Percentiles rank a stretch among this genome's conserved stretches.
Evolutionary conservation across 768 basidiomycete genomes (phyloP).

Genomic region (Kwoniella heveanensis): DNA sequence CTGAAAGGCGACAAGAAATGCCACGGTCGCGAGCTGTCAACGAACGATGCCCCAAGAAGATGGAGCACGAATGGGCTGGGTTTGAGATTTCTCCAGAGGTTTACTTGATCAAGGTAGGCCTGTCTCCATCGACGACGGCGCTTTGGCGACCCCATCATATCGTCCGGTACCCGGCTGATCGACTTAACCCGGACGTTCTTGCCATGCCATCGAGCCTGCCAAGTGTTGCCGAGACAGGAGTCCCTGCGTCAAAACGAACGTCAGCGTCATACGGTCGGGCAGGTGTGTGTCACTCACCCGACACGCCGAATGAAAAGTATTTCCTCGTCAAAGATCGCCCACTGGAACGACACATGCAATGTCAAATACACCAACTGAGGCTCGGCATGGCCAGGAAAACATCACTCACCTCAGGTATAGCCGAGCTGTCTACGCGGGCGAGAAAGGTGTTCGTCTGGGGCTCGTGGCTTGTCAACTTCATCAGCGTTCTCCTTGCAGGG

Average conservation of each 20-base stretch:
- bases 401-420: not conserved
- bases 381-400: not conserved
- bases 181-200: slow-evolving; percentile 3
- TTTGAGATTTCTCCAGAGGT: not conserved
- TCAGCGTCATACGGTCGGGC: too few relatives aligned
- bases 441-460: not conserved
- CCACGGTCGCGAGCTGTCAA: not conserved
- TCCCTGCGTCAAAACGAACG: not conserved
- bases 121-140: too few relatives aligned
- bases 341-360: not conserved
- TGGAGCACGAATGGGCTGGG: not conserved
- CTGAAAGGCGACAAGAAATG: not conserved
- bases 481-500: not conserved
- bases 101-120: not conserved
- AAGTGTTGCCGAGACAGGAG: not conserved
- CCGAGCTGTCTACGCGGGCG: not conserved
- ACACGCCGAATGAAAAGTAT: not conserved
- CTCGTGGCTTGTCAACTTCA: not conserved
- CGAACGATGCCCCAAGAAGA: not conserved
- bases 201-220: not conserved
- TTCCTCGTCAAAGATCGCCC: not conserved
- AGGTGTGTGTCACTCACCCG: not conserved
- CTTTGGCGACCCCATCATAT: too few relatives aligned
- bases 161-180: not conserved
- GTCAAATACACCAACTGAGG: not conserved